A percentile compares a stretch with the other conserved stretches of the same genome.
Evolutionary conservation across 768 basidiomycete species (phyloP).

Genomic region (Hysterangium stoloniferum): DNA sequence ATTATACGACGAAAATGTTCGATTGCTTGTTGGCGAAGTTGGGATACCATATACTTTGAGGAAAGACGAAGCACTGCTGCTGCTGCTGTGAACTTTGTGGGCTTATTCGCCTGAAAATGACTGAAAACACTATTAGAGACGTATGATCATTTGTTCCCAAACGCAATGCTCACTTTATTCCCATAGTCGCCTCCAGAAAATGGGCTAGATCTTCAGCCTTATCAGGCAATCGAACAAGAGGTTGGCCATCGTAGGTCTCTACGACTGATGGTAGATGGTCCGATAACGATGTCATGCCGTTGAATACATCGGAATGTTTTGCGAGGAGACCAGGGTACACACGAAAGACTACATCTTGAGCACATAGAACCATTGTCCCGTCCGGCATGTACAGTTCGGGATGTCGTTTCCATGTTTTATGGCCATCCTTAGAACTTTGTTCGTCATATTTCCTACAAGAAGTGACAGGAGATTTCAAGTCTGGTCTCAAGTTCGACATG

Average conservation of each 20-base stretch:
- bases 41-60: slow-evolving; percentile 2
- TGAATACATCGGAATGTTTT: slow-evolving; percentile 20
- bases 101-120: neutral
- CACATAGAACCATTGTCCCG: slow-evolving; percentile 20
- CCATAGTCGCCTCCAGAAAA: slow-evolving; percentile 14
- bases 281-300: slow-evolving; percentile 19
- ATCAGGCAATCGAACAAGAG: slow-evolving; percentile 21
- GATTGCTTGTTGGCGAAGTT: slow-evolving; percentile 4
- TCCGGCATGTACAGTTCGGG: slow-evolving; percentile 22
- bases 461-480: no score
- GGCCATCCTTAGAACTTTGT: no score
- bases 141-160: slow-evolving; percentile 8
- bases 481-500: no score
- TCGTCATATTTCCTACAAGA: no score
- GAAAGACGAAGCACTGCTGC: slow-evolving; percentile 3
- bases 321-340: slow-evolving; percentile 21
- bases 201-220: slow-evolving; percentile 12
- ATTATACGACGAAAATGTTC: slow-evolving; percentile 7
- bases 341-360: slow-evolving; percentile 20
- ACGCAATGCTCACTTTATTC: neutral
- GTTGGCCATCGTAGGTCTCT: slow-evolving; percentile 21
- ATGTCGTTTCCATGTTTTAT: slow-evolving; percentile 13
- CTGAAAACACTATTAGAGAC: neutral
- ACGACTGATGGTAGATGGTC: slow-evolving; percentile 12
- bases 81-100: neutral